phyloP scores from a whole-genome alignment of 805 yeast species.

The Candida incommunis region DNA sequence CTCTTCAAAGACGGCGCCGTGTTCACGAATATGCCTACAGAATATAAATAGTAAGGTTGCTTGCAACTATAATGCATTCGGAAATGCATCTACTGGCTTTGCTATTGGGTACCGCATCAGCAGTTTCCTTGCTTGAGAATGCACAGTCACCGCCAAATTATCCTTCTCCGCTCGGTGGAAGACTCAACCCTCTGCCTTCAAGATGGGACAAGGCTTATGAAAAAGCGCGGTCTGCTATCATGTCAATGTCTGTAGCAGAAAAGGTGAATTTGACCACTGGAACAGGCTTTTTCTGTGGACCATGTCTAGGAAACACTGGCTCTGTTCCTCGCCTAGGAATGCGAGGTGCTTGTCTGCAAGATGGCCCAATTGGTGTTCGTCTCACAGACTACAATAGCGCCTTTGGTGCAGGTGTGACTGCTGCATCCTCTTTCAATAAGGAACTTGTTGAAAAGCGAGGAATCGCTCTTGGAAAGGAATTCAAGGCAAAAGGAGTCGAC shows the following conservation, averaged over 20 bases:
- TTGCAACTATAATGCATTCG: no score
- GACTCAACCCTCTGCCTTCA: constrained; percentile 14
- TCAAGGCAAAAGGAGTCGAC: constrained; percentile 39
- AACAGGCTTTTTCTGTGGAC: constrained; percentile 49
- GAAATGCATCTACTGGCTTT: background rate
- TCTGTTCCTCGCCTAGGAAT: constrained; percentile 40
- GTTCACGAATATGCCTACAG: no score
- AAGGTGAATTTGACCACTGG: constrained; percentile 53
- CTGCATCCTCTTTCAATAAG: constrained; percentile 43
- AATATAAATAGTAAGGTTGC: no score
- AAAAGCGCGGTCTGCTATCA: constrained; percentile 40
- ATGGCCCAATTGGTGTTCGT: constrained; percentile 49
- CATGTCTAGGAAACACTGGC: constrained; percentile 50
- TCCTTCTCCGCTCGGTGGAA: constrained; percentile 13
- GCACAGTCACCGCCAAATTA: constrained; percentile 3
- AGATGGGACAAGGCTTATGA: constrained; percentile 43
- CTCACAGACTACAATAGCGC: constrained; percentile 41
- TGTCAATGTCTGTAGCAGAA: constrained; percentile 41
- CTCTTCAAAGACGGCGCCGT: no score
- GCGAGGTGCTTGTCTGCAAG: constrained; percentile 43
- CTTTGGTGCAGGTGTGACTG: constrained; percentile 45
- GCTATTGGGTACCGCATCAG: background rate
- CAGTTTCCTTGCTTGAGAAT: background rate
- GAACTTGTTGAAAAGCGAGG: constrained; percentile 39
- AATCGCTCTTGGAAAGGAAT: constrained; percentile 42